Conservation (phyloP, 73 alveolate species). For the Symbiodinium natans region DNA sequence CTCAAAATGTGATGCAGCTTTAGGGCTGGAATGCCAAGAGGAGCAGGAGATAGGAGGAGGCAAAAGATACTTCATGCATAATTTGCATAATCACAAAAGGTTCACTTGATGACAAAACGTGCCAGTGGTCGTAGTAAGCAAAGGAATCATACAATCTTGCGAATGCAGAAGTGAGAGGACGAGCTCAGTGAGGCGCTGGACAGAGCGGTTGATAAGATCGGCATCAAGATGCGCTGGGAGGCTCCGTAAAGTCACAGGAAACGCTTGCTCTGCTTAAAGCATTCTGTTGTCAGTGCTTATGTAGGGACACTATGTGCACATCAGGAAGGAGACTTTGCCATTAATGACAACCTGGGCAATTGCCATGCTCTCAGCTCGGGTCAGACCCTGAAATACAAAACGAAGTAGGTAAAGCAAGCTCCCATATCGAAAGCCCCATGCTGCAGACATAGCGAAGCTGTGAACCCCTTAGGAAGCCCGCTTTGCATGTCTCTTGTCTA, state of each 20-base stretch:
- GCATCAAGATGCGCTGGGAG: constrained; percentile 93
- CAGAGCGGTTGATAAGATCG: constrained; percentile 45
- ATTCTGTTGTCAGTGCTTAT: background rate
- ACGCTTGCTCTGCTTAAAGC: background rate
- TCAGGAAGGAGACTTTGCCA: constrained; percentile 87
- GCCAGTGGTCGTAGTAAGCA: too few relatives aligned
- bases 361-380: constrained; percentile 7
- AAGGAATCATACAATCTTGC: too few relatives aligned
- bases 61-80: background rate
- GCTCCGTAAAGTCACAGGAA: background rate
- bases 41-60: background rate
- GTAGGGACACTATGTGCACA: background rate
- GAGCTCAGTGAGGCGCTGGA: constrained; percentile 52
- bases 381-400: too few relatives aligned
- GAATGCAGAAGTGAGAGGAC: constrained; percentile 34
- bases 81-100: background rate
- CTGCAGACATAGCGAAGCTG: too few relatives aligned
- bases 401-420: too few relatives aligned
- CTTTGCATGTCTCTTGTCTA: too few relatives aligned
- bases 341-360: constrained; percentile 91
- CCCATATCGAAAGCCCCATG: too few relatives aligned
- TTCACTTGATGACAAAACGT: too few relatives aligned
- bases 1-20: too few relatives aligned
- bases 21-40: too few relatives aligned
- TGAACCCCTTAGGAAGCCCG: too few relatives aligned